Evolutionary conservation across 441 rosid genomes (phyloP), one percentile per base, ranked within the genome.

Genomic region (Mallotus japonicus): DNA sequence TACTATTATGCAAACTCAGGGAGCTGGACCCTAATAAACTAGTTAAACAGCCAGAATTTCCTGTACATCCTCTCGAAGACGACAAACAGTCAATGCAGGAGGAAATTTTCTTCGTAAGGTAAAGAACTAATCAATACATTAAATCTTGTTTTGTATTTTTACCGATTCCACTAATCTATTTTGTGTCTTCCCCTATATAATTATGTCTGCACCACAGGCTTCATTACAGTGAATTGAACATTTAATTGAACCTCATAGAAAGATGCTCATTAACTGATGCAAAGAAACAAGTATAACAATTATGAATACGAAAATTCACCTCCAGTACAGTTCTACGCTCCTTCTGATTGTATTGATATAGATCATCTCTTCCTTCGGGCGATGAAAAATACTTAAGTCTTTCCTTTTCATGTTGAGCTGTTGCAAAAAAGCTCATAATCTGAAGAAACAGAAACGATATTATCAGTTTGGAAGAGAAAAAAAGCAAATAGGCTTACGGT

Each of bases 301-400:
- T 50, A 50, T 34, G 73, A 42, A 40, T 49, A 49, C 59, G 32
- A 54, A 42, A 42, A 76, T 62, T 86, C 80, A 91, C 99, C 98
- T 95, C 97, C 73, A 95, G 82, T 76, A 95, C 90, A 74, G 92
- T 89, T 85, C 95, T 89, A 47, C 92, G 81, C 74, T 90, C 97
- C 85, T 91, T 95, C 79, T 90, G 96, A 84, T 95, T 92, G 86
- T 95, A 95, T 74, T 89, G 85, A 86, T 91, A 95, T 20, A 95
- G 87, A 83, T 91, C 99, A 69, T 95, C 97, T 74, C 97, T 82
- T 82, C 99, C 99, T 83, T 95, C 96, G 62, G 98, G 74, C n/a
- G 97, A 95, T 53, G 85, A 86, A 79, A 95, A 95, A 84, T 90
- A 91, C 76, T 85, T 87, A 73, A 95, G 96, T 77, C 89, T 91